Evolutionary conservation across 2,329 filamentous ascomycete genomes (phyloP), one percentile per base, ranked within the genome.

Genomic region (Rhynchosporium agropyri): DNA sequence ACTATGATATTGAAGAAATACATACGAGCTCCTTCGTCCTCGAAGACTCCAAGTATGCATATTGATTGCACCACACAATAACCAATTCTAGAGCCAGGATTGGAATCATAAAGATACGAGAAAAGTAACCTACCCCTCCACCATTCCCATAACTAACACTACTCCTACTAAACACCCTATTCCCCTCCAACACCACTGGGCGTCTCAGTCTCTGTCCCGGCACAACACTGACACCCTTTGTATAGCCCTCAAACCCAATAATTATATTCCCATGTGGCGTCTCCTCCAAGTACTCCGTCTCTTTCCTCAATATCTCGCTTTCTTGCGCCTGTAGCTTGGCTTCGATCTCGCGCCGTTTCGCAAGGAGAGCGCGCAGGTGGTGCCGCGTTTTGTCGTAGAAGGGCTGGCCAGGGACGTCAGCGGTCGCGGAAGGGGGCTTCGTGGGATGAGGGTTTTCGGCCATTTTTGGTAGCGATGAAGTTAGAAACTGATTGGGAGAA

Each of bases 241-340:
- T 96, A 79, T 98, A 99, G 75, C 92, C 96, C 76, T 99, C 95
- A 76, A 99, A 99, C 28, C 95, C 95, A 55, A 91, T 92, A 75
- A 99, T 94, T 74, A 99, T 98, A 79, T 99, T 99, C 50, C 95
- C 95, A 70, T 83, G 86, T 13, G 88, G 89, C 4, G 92, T 96
- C 72, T 92, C 92, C 76, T 98, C 94, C 58, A 99, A 86, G 76
- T 99, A 99, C 20, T 88, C 84, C 63, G 88, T 86, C 76, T 99
- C 95, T 72, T 91, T 89, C 67, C 89, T 87, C 74, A 84, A 87
- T 71, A 99, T 98, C 68, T 85, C 84, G 56, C 96, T 91, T 79
- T 99, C 95, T 12, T 70, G 68, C 1, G 61, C 28, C n/a, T 60
- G 61, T 26, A 72, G 65, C 31, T 60, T 64, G 3, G 59, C 48